These are phyloP conservation scores for Podaxis mareebaensis DNA, from an alignment of 768 basidiomycete species.

Conservation along the genomic window DNA sequence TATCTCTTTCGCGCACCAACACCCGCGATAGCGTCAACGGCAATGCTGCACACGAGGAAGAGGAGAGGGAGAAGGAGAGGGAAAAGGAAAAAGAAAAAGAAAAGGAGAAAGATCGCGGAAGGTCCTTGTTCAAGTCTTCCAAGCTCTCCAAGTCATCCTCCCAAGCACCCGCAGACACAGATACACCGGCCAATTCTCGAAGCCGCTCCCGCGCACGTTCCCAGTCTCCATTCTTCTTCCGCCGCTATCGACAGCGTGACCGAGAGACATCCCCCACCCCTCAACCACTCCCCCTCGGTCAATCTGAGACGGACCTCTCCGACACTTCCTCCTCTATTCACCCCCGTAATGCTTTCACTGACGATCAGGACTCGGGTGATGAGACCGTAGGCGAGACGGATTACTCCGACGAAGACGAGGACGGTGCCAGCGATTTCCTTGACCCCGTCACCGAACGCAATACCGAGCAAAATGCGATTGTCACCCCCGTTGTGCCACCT, in stretches of 20 bases:
- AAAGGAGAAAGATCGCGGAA: constrained; percentile 50
- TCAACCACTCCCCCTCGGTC: constrained; percentile 56
- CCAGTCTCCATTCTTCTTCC: constrained; percentile 82
- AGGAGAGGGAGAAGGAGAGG: not conserved
- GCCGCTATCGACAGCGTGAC: constrained; percentile 57
- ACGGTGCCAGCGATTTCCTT: constrained; percentile 56
- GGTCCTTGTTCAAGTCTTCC: constrained; percentile 41
- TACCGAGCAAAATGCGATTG: constrained; percentile 79
- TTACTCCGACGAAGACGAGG: constrained; percentile 59
- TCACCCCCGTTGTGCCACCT: constrained; percentile 31
- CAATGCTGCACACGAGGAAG: constrained; percentile 21
- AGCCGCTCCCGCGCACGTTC: constrained; percentile 60
- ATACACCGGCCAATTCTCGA: constrained; percentile 34
- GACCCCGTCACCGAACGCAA: constrained; percentile 86
- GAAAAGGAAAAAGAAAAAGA: not conserved
- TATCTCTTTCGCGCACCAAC: constrained; percentile 59
- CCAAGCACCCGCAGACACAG: constrained; percentile 37
- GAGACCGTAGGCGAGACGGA: constrained; percentile 59
- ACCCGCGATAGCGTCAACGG: constrained; percentile 42
- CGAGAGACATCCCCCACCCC: constrained; percentile 58
- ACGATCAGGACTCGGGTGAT: constrained; percentile 64
- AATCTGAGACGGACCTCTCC: constrained; percentile 61
- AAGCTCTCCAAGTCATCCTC: constrained; percentile 40
- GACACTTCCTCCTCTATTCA: constrained; percentile 56
- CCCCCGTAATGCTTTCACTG: constrained; percentile 64